Evolutionary conservation across 1,284 basidiomycete species (phyloP).

Genomic region (Moniliella sp.): DNA sequence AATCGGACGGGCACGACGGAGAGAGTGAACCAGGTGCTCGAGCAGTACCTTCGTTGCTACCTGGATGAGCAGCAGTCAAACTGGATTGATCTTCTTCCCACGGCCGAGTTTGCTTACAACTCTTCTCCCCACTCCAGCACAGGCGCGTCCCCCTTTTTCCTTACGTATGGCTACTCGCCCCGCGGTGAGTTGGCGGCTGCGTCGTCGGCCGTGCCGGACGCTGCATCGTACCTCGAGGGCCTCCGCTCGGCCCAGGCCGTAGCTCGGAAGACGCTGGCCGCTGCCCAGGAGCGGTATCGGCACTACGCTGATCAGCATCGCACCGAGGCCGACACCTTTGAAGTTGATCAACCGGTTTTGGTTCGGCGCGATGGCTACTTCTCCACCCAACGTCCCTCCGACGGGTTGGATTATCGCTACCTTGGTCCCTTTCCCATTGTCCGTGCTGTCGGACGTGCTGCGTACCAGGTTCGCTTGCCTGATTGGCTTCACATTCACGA

Average conservation of each 20-base stretch:
- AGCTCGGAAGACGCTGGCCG: neutral
- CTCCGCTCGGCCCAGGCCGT: neutral
- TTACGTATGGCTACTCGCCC: conserved; percentile 1
- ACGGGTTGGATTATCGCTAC: conserved; percentile 1
- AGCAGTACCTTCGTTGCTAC: conserved; percentile 16
- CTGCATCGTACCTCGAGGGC: neutral
- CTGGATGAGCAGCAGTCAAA: conserved; percentile 5
- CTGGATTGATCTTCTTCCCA: conserved; percentile 4
- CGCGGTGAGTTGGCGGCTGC: neutral
- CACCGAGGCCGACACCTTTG: neutral
- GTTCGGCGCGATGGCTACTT: too few relatives aligned
- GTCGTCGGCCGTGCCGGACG: neutral
- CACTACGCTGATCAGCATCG: conserved; percentile 1
- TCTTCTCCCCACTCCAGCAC: conserved; percentile 1
- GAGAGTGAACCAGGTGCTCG: conserved; percentile 36
- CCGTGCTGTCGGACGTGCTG: neutral
- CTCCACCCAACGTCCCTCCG: neutral
- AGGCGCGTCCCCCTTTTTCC: conserved; percentile 1
- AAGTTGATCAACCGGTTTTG: too few relatives aligned
- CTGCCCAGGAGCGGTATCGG: neutral
- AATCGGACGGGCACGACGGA: conserved; percentile 36
- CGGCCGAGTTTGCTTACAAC: conserved; percentile 3
- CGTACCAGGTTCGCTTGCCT: conserved; percentile 1
- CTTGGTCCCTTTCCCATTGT: conserved; percentile 2
- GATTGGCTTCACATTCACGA: conserved; percentile 1